These are phyloP conservation scores for Coemansia sp. DNA, from an alignment of 192 early-diverging fungal species.

Conservation along the genomic window DNA sequence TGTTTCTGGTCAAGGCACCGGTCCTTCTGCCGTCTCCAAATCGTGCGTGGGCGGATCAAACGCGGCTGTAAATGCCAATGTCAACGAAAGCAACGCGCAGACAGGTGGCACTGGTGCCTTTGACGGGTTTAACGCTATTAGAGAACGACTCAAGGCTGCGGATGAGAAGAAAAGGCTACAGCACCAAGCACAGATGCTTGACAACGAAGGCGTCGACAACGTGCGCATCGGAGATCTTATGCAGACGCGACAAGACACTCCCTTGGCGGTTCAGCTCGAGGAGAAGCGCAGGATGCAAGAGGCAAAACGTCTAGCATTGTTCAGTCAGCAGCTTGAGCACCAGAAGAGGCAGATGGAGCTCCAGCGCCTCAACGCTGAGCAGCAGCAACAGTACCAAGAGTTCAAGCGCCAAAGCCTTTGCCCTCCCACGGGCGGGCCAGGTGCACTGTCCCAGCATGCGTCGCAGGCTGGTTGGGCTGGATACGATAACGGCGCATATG, in stretches of 20 bases:
- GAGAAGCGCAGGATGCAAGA: conserved; percentile 39
- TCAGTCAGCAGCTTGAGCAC: conserved; percentile 46
- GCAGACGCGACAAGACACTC: conserved; percentile 41
- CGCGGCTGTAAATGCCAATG: neutral
- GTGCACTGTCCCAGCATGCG: neutral
- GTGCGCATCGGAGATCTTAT: conserved; percentile 47
- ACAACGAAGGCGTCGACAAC: conserved; percentile 39
- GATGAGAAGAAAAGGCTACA: conserved; percentile 36
- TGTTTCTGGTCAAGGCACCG: too few species aligned
- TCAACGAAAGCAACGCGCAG: neutral
- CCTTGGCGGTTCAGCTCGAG: conserved; percentile 44
- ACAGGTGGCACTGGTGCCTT: neutral
- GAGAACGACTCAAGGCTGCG: conserved; percentile 27
- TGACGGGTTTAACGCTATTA: conserved; percentile 37
- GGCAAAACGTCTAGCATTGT: conserved; percentile 46
- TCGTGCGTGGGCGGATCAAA: neutral
- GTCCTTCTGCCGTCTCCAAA: neutral
- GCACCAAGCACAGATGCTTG: conserved; percentile 26
- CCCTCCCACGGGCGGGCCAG: conserved; percentile 7
- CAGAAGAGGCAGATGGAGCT: conserved; percentile 35
- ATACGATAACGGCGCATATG: neutral
- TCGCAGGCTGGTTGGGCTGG: conserved; percentile 16
- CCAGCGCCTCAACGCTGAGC: conserved; percentile 27
- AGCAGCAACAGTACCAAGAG: conserved; percentile 39
- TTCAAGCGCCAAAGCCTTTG: conserved; percentile 50